A percentile compares a stretch with the other conserved stretches of the same genome.
Evolutionary conservation across 2,329 filamentous ascomycete genomes (phyloP).

Genomic region (Xylariomycetidae sp.): DNA sequence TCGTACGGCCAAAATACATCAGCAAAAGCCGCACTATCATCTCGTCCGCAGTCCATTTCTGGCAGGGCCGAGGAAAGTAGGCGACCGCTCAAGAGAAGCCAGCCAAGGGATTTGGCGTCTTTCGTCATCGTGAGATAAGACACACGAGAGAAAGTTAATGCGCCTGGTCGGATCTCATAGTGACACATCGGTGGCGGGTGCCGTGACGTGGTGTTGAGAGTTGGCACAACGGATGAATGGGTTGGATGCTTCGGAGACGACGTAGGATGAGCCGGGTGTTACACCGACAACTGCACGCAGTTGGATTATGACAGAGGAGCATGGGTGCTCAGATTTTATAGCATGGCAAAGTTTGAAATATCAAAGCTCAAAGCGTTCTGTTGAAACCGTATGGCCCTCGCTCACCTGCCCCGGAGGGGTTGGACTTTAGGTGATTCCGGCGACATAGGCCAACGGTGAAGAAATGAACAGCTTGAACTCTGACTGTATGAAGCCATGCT

Average conservation of each 20-base stretch:
- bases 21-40: constrained; percentile 80
- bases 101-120: constrained; percentile 44
- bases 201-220: constrained; percentile 38
- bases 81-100: constrained; percentile 23
- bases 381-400: constrained; percentile 39
- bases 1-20: constrained; percentile 90
- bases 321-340: constrained; percentile 41
- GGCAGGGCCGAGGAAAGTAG: constrained; percentile 38
- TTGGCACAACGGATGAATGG: constrained; percentile 21
- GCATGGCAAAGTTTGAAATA: constrained; percentile 26
- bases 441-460: constrained; percentile 27
- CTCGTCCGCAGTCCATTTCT: constrained; percentile 40
- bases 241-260: constrained; percentile 20
- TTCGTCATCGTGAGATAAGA: constrained; percentile 34
- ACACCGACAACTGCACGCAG: constrained; percentile 15
- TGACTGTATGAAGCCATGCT: constrained; percentile 46
- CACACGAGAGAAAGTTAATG: constrained; percentile 49
- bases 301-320: constrained; percentile 19
- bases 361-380: constrained; percentile 40
- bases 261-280: constrained; percentile 14
- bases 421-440: constrained; percentile 37
- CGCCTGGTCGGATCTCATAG: constrained; percentile 51
- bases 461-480: constrained; percentile 31
- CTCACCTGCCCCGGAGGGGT: constrained; percentile 24
- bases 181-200: constrained; percentile 40